phyloP scores from a whole-genome alignment of 2,329 filamentous ascomycete species.

The Arthroderma sp. region DNA sequence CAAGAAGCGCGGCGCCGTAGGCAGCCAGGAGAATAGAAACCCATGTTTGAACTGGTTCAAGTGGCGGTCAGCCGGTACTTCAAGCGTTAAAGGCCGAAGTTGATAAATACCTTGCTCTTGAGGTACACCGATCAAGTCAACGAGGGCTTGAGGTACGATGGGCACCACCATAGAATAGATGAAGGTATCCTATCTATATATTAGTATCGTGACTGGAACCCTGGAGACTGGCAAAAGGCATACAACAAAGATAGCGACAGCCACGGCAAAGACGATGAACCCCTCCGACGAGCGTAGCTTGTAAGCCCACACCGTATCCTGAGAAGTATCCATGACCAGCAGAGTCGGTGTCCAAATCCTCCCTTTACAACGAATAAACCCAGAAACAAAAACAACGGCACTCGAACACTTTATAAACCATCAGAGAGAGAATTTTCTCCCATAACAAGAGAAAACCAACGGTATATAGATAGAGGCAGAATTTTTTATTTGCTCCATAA shows the following conservation, averaged over 20 bases:
- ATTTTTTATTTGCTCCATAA: too few relatives aligned
- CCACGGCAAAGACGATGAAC: conserved; percentile 2
- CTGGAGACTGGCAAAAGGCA: background rate
- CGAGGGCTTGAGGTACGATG: conserved; percentile 1
- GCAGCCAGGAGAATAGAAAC: conserved; percentile 7
- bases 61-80: background rate
- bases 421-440: too few relatives aligned
- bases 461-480: too few relatives aligned
- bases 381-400: too few relatives aligned
- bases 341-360: too few relatives aligned
- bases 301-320: background rate
- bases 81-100: background rate
- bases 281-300: conserved; percentile 1
- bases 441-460: too few relatives aligned
- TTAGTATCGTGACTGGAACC: background rate
- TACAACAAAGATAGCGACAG: conserved; percentile 4
- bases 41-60: conserved; percentile 8
- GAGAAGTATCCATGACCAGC: too few relatives aligned
- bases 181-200: background rate
- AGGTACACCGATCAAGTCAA: background rate
- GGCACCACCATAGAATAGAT: conserved; percentile 4
- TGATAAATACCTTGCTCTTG: background rate
- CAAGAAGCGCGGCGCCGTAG: conserved; percentile 6
- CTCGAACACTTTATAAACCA: too few relatives aligned
- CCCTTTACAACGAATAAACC: too few relatives aligned